These are phyloP conservation scores for Endotrypanum monterogeii DNA, from an alignment of 208 protist genomes.

Conservation along the genomic window DNA sequence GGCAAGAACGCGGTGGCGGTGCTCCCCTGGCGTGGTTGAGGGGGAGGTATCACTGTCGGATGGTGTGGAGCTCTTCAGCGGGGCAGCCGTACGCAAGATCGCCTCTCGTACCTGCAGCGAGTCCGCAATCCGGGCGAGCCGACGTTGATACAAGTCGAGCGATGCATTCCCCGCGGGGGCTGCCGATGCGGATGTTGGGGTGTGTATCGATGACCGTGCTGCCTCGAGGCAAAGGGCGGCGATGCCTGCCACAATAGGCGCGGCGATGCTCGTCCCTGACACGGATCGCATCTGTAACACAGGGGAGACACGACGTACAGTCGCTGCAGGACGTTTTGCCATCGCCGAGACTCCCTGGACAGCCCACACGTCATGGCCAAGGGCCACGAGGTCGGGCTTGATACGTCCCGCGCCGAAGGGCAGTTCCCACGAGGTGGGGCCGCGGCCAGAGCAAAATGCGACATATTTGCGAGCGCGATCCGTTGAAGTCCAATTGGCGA, in stretches of 20 bases:
- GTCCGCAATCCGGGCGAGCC: background rate
- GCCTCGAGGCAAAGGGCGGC: slow-evolving; percentile 86
- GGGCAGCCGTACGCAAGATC: slow-evolving; percentile 16
- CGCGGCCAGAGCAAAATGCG: slow-evolving; percentile 91
- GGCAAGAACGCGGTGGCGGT: slow-evolving; percentile 5
- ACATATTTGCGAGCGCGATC: slow-evolving; percentile 26
- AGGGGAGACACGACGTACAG: background rate
- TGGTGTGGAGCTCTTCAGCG: background rate
- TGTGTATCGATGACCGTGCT: slow-evolving; percentile 4
- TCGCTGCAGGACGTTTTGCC: background rate
- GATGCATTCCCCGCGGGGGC: background rate
- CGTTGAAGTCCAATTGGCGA: background rate
- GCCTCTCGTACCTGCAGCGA: slow-evolving; percentile 23
- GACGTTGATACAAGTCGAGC: background rate
- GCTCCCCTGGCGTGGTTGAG: background rate
- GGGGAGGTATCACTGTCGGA: background rate
- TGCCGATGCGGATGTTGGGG: background rate
- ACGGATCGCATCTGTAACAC: slow-evolving; percentile 41
- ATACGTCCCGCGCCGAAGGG: slow-evolving; percentile 91
- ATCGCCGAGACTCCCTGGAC: slow-evolving; percentile 24
- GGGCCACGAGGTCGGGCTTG: slow-evolving; percentile 97
- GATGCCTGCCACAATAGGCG: slow-evolving; percentile 95
- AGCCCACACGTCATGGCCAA: slow-evolving; percentile 60
- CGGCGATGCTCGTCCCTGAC: slow-evolving; percentile 94
- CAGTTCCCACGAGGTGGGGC: slow-evolving; percentile 95